Evolutionary conservation across 75 land plant genomes (phyloP).

Genomic region (Pseudotsuga menziesii): DNA sequence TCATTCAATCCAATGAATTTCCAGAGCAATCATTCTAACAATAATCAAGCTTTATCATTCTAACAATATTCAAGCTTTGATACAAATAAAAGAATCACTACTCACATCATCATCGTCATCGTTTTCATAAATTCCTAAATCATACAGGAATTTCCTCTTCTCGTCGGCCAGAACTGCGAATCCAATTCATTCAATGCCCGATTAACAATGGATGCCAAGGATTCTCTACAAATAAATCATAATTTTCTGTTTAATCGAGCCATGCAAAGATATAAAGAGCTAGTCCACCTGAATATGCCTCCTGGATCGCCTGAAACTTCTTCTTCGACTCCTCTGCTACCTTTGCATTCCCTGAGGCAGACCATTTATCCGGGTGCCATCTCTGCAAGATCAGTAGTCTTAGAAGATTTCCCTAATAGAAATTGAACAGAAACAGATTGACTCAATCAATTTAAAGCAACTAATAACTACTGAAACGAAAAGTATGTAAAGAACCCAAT

Average conservation of each 20-base stretch:
- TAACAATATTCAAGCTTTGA: background rate
- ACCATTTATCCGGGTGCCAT: slow-evolving; percentile 73
- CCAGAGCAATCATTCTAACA: background rate
- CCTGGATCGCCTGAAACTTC: slow-evolving; percentile 64
- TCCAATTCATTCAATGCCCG: background rate
- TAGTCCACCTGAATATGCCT: slow-evolving; percentile 58
- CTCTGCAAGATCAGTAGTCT: slow-evolving; percentile 19
- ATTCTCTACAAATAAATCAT: background rate
- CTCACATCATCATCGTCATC: slow-evolving; percentile 22
- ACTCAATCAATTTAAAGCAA: background rate
- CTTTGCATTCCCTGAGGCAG: slow-evolving; percentile 36
- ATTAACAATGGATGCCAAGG: background rate
- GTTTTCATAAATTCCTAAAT: slow-evolving; percentile 55
- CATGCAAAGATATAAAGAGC: background rate
- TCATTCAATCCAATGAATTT: background rate
- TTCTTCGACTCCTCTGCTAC: slow-evolving; percentile 48
- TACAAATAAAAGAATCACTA: background rate
- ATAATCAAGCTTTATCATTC: background rate
- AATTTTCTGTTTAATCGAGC: slow-evolving; percentile 2
- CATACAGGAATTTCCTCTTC: slow-evolving; percentile 58
- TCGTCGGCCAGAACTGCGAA: slow-evolving; percentile 50
- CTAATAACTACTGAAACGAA: background rate
- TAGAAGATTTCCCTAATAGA: background rate
- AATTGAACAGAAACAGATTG: background rate
- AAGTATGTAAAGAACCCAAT: background rate